Conservation (phyloP, 805 yeast species). For the Candida boleticola region DNA sequence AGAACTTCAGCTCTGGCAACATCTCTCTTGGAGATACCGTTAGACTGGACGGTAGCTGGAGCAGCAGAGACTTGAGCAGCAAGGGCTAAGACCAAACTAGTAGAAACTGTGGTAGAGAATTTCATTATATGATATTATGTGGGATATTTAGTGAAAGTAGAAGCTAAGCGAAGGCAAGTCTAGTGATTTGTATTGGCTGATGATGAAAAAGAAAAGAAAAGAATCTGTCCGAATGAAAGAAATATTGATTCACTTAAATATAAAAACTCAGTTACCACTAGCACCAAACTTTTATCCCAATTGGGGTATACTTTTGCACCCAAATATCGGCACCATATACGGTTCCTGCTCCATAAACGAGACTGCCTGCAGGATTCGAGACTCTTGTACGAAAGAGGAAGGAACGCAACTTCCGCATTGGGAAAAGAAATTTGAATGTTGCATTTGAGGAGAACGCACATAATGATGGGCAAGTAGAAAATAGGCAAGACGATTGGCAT, state of each 20-base stretch:
- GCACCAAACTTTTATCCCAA: not conserved
- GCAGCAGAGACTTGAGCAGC: constrained; percentile 24
- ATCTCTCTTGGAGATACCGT: constrained; percentile 20
- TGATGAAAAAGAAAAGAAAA: not conserved
- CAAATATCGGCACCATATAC: not conserved
- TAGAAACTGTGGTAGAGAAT: constrained; percentile 18
- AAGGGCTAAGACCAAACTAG: constrained; percentile 17
- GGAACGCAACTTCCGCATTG: not conserved
- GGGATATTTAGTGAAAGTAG: constrained; percentile 2
- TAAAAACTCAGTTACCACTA: not conserved
- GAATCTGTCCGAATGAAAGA: not conserved
- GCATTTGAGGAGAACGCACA: no score
- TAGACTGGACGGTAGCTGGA: constrained; percentile 14
- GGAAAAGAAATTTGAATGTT: no score
- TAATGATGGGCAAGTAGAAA: no score
- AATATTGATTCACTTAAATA: not conserved
- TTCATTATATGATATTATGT: no score
- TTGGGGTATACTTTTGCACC: constrained; percentile 1
- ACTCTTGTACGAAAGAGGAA: not conserved
- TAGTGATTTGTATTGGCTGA: not conserved
- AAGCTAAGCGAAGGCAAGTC: not conserved
- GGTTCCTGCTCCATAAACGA: not conserved
- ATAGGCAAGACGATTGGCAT: no score
- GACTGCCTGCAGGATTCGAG: not conserved
- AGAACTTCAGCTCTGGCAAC: constrained; percentile 21